Evolutionary conservation across 495 filamentous ascomycete genomes (phyloP).

Genomic region (Pseudoneurospora amorphoporcata): DNA sequence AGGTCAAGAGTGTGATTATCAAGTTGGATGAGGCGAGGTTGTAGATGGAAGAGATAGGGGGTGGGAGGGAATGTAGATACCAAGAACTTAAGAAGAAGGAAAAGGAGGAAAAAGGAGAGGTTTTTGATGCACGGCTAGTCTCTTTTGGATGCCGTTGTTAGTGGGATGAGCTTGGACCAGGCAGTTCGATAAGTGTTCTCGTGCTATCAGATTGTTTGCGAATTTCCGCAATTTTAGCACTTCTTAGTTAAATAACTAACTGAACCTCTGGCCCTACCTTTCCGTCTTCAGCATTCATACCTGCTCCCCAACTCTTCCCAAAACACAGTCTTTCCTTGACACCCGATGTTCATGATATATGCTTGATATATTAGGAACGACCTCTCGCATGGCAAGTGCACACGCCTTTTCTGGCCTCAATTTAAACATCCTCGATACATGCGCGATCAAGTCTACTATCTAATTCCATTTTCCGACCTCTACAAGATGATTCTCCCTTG

Average conservation of each 20-base stretch:
- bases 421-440: too few species aligned
- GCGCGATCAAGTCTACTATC: too few species aligned
- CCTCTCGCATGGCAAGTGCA: too few species aligned
- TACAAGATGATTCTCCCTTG: not conserved
- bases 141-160: too few species aligned
- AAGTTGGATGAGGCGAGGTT: constrained; percentile 17
- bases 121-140: not conserved
- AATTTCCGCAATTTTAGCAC: not conserved
- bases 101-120: not conserved
- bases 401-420: too few species aligned
- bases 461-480: too few species aligned
- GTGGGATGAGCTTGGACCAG: not conserved
- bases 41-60: not conserved
- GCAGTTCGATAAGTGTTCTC: not conserved
- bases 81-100: not conserved
- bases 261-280: too few species aligned
- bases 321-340: too few species aligned
- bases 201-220: not conserved
- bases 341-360: too few species aligned
- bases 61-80: not conserved
- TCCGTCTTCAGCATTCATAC: too few species aligned
- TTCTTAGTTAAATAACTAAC: not conserved
- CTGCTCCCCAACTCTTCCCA: too few species aligned
- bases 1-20: constrained; percentile 37
- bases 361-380: too few species aligned